phyloP scores from a whole-genome alignment of 106 monocot genomes.

The Acanthochlamys bracteata region DNA sequence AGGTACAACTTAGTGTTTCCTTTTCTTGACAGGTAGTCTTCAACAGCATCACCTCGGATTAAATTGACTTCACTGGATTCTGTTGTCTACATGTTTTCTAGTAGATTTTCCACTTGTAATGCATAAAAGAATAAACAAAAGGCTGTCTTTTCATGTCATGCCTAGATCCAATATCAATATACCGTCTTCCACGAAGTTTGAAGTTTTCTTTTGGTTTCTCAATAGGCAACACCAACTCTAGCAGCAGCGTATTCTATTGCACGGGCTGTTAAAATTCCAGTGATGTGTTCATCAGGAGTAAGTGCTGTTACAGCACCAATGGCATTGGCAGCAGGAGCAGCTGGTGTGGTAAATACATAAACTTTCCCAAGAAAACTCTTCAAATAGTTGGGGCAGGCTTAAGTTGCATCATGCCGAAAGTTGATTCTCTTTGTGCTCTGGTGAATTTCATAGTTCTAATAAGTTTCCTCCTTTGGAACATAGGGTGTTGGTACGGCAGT shows the following conservation, averaged over 20 bases:
- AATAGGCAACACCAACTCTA: constrained; percentile 82
- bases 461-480: not conserved
- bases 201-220: not conserved
- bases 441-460: not conserved
- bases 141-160: no score
- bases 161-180: no score
- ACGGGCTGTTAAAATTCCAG: constrained; percentile 76
- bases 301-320: constrained; percentile 94
- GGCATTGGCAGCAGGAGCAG: constrained; percentile 86
- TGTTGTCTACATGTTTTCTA: no score
- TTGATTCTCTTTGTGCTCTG: not conserved
- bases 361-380: not conserved
- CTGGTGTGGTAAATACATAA: constrained; percentile 64
- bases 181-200: not conserved
- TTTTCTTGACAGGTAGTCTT: no score
- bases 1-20: constrained; percentile 34
- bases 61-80: no score
- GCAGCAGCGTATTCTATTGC: constrained; percentile 93
- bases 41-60: no score
- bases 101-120: no score
- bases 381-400: no score
- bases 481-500: constrained; percentile 91
- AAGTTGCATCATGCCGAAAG: not conserved
- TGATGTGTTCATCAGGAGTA: constrained; percentile 90
- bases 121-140: no score